Evolutionary conservation across 768 basidiomycete species (phyloP).

Genomic region (Hygrophoropsis aurantiaca): DNA sequence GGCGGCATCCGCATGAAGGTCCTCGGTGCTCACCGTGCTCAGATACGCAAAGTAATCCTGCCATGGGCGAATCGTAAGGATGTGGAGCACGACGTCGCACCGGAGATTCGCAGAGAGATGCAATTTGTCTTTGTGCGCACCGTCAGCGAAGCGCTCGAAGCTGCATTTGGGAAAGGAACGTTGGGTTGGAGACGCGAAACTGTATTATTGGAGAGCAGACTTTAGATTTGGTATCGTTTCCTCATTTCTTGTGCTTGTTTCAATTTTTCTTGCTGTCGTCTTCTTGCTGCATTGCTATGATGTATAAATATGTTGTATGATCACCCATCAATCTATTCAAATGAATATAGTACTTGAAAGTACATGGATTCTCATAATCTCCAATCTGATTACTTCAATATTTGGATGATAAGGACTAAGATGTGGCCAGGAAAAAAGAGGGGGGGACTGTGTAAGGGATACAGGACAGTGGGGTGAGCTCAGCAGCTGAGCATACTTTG

Average conservation of each 20-base stretch:
- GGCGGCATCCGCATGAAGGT: conserved; percentile 93
- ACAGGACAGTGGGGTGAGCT: background rate
- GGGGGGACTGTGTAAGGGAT: conserved; percentile 5
- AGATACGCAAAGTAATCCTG: conserved; percentile 79
- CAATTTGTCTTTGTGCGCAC: conserved; percentile 81
- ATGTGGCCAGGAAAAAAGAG: background rate
- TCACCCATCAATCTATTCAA: background rate
- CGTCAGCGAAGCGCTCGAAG: conserved; percentile 78
- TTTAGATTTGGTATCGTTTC: conserved; percentile 29
- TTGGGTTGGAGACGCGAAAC: conserved; percentile 63
- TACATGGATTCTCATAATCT: too few relatives aligned
- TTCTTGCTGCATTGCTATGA: conserved; percentile 2
- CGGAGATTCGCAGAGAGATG: conserved; percentile 71
- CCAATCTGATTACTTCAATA: conserved; percentile 10
- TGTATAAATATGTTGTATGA: background rate
- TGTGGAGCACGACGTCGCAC: conserved; percentile 80
- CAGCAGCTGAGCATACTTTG: background rate
- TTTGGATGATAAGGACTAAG: conserved; percentile 4
- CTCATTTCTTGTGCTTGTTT: too few relatives aligned
- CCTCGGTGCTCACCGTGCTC: conserved; percentile 85
- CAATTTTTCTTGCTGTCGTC: background rate
- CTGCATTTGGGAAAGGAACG: conserved; percentile 73
- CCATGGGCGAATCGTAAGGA: conserved; percentile 86
- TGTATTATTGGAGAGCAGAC: conserved; percentile 51
- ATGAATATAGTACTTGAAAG: too few relatives aligned